phyloP scores from a whole-genome alignment of 202 grass and related monocot genomes.

The Digitaria exilis region DNA sequence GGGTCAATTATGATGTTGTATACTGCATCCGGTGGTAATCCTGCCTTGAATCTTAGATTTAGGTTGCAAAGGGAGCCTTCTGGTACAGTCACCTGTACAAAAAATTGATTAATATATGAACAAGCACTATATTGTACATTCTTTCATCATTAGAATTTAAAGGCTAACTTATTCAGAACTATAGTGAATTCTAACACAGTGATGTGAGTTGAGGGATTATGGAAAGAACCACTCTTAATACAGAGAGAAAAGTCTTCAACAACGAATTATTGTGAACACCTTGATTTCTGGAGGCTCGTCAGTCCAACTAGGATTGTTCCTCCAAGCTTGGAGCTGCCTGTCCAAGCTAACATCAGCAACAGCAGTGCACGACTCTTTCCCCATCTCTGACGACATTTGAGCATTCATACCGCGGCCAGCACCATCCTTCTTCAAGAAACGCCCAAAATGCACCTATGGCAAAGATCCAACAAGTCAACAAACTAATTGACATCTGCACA shows the following conservation, averaged over 20 bases:
- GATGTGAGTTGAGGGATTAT: neutral
- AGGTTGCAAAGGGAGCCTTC: constrained; percentile 93
- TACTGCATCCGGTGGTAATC: constrained; percentile 88
- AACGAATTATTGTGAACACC: constrained; percentile 34
- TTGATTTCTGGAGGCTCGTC: constrained; percentile 77
- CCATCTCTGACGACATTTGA: constrained; percentile 10
- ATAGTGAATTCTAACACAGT: neutral
- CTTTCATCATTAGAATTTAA: neutral
- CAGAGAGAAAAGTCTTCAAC: neutral
- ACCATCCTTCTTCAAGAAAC: constrained; percentile 47
- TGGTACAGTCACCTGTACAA: constrained; percentile 74
- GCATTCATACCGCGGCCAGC: constrained; percentile 16
- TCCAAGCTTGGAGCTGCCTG: constrained; percentile 78
- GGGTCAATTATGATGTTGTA: constrained; percentile 90
- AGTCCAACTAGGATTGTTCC: constrained; percentile 67
- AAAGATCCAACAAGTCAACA: constrained; percentile 26
- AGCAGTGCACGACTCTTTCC: constrained; percentile 19
- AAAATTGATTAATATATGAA: neutral
- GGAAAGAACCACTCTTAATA: neutral
- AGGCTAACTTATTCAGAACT: neutral
- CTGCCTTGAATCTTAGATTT: constrained; percentile 69
- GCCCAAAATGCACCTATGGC: constrained; percentile 57
- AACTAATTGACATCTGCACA: neutral
- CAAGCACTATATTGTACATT: neutral
- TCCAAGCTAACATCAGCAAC: constrained; percentile 51